Base-by-base conservation (phyloP, 1,284 basidiomycete species). In the Xerocomus minutiporus region DNA sequence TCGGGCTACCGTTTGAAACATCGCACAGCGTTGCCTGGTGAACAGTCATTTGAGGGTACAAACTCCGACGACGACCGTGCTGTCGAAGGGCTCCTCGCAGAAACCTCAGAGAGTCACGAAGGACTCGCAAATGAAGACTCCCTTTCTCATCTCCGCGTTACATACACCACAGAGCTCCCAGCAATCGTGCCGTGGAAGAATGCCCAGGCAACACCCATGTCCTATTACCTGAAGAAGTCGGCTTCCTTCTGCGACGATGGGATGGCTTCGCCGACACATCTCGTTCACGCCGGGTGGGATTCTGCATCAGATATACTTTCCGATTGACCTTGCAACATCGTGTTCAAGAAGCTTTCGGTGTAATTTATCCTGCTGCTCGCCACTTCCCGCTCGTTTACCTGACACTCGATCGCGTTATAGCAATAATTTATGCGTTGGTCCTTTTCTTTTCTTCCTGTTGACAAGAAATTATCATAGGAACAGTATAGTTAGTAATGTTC, bases 201-300 rank as follows among this genome's bases (percentile, higher is more conserved):
- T 28, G 68, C 69, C 56, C 45, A 59, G 66, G 66, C 61, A 69
- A 63, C 73, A 64, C 57, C 70, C 62, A 68, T 67, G 59, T 66
- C 67, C 23, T 68, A 63, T 64, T 68, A 69, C 61, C 67, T 65
- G 61, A 71, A 57, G 64, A 75, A 67, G 62, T 64, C 68, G 43
- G 59, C 73, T 48, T 70, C 70, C 41, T 77, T 78, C 53, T 63
- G 67, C 50, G 64, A 68, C 39, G 68, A 72, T 54, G 64, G 68
- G 42, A 59, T 68, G 55, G 68, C 68, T 41, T 70, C 75, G 32
- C 71, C 75, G 20, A 75, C 78, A 20, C 73, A 70, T 63, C 74
- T 83, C 46, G 69, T 79, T 55, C 72, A 75, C 48, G 80, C 81
- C 39, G 79, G 81, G n/a, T 83, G 81, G 81, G 81, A 82, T 58